Evolutionary conservation across 1,284 basidiomycete species (phyloP).

Genomic region (Boletus sp.): DNA sequence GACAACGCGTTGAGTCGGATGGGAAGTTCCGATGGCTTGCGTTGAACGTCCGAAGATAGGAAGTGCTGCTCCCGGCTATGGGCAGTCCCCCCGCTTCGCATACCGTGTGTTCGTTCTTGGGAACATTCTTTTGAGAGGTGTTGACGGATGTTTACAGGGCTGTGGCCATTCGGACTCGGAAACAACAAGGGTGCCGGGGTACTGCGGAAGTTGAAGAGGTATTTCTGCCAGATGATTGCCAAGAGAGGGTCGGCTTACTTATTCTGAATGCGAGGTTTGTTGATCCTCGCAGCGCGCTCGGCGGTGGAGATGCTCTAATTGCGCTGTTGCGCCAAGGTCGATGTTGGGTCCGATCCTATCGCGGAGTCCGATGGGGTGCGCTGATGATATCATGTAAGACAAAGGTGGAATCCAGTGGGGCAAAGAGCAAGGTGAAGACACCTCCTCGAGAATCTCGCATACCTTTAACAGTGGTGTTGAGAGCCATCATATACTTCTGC

Average conservation of each 20-base stretch:
- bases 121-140: too few relatives aligned
- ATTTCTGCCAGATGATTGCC: not conserved
- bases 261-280: not conserved
- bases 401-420: not conserved
- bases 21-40: not conserved
- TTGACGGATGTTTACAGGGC: not conserved
- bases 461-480: too few relatives aligned
- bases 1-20: not conserved
- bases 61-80: too few relatives aligned
- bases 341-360: conserved; percentile 5
- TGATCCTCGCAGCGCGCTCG: not conserved
- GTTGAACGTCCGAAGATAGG: too few relatives aligned
- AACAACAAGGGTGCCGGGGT: not conserved
- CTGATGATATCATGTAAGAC: conserved; percentile 7
- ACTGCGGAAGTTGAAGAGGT: not conserved
- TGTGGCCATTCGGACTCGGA: not conserved
- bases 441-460: too few relatives aligned
- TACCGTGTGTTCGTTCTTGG: too few relatives aligned
- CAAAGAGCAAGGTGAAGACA: too few relatives aligned
- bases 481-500: too few relatives aligned
- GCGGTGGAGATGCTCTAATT: too few relatives aligned
- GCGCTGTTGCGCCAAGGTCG: not conserved
- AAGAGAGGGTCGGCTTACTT: too few relatives aligned
- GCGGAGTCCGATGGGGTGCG: conserved; percentile 5
- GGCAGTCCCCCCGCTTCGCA: too few relatives aligned